Conservation (phyloP, 805 yeast species). For the Candida yuanshanica region DNA sequence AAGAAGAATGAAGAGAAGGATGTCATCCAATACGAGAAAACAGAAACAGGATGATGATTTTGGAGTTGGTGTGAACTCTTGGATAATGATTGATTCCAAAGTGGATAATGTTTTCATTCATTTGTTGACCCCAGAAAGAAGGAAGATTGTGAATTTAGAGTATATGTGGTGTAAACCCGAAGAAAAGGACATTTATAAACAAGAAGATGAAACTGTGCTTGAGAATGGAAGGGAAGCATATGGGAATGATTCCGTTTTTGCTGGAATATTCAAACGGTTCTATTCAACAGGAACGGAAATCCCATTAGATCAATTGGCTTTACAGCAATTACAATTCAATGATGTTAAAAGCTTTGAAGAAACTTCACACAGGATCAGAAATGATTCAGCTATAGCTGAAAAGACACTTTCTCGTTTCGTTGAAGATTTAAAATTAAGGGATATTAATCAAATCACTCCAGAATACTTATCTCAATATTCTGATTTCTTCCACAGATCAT, state of each 20-base stretch:
- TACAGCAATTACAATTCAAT: slow-evolving; percentile 10
- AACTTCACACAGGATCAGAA: slow-evolving; percentile 2
- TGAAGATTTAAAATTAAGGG: slow-evolving; percentile 1
- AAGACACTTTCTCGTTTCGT: slow-evolving; percentile 6
- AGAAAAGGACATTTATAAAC: slow-evolving; percentile 24
- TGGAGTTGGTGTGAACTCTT: slow-evolving; percentile 56
- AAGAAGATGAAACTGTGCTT: neutral
- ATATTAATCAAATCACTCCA: slow-evolving; percentile 1
- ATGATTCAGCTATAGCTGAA: slow-evolving; percentile 5
- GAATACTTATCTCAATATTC: neutral
- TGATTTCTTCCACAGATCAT: slow-evolving; percentile 5
- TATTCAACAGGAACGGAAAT: slow-evolving; percentile 26
- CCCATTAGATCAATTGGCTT: slow-evolving; percentile 7
- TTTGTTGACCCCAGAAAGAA: slow-evolving; percentile 62
- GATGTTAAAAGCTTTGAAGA: slow-evolving; percentile 9
- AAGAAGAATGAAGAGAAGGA: slow-evolving; percentile 45
- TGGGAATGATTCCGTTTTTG: slow-evolving; percentile 35
- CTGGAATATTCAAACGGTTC: slow-evolving; percentile 36
- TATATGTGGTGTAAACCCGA: slow-evolving; percentile 45
- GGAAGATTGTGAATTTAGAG: slow-evolving; percentile 67
- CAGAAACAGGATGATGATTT: slow-evolving; percentile 50
- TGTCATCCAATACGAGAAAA: slow-evolving; percentile 42
- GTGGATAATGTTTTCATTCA: slow-evolving; percentile 64
- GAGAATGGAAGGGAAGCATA: slow-evolving; percentile 5
- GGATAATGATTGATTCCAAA: slow-evolving; percentile 76